These are phyloP conservation scores for Passiflora organensis DNA, from an alignment of 345 rosid species.

Conservation along the genomic window DNA sequence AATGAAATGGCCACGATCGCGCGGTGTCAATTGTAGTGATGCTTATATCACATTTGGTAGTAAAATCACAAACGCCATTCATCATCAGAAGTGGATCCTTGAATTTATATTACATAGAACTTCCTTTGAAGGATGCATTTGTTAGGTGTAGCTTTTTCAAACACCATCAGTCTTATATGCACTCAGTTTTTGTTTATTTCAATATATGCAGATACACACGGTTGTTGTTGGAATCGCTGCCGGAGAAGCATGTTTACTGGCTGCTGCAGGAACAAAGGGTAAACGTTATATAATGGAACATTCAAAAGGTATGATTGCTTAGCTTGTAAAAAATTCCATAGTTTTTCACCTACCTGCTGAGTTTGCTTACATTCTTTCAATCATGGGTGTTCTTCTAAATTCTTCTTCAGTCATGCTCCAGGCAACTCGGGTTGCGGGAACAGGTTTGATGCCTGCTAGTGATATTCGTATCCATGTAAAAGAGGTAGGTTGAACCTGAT, in stretches of 20 bases:
- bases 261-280: slow-evolving; percentile 82
- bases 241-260: slow-evolving; percentile 77
- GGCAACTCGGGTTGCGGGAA: slow-evolving; percentile 79
- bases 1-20: background rate
- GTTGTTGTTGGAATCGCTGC: slow-evolving; percentile 72
- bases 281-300: slow-evolving; percentile 86
- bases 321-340: background rate
- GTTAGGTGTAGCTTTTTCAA: too few species aligned
- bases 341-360: background rate
- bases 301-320: slow-evolving; percentile 55
- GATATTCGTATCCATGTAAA: slow-evolving; percentile 79
- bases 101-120: too few species aligned
- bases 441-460: slow-evolving; percentile 81
- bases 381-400: slow-evolving; percentile 8
- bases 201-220: slow-evolving; percentile 55
- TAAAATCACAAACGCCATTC: too few species aligned
- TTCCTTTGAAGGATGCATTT: background rate
- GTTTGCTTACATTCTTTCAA: background rate
- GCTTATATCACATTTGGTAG: too few species aligned
- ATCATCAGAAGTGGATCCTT: too few species aligned
- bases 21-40: too few species aligned
- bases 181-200: background rate
- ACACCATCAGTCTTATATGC: background rate
- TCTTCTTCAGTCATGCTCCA: slow-evolving; percentile 69
- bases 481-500: slow-evolving; percentile 49